A percentile compares a stretch with the other conserved stretches of the same genome.
phyloP scores from a whole-genome alignment of 192 early-diverging fungal species.

The Geranomyces variabilis region DNA sequence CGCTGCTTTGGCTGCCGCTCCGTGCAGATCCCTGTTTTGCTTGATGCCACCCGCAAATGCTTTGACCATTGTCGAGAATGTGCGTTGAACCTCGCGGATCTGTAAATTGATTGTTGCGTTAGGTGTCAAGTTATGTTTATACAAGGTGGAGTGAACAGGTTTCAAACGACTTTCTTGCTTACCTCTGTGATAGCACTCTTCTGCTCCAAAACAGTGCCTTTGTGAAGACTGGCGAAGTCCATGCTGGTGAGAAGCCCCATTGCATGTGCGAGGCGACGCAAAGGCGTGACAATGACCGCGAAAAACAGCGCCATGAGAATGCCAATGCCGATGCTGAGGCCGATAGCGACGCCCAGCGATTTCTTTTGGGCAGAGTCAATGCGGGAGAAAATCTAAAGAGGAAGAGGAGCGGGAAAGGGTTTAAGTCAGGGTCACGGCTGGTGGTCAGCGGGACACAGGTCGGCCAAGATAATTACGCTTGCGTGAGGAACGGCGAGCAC shows the following conservation, averaged over 20 bases:
- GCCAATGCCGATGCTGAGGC: conserved; percentile 1
- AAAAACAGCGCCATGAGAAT: not conserved
- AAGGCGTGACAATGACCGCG: conserved; percentile 7
- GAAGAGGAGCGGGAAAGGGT: no score
- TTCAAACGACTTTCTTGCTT: not conserved
- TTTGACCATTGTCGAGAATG: conserved; percentile 25
- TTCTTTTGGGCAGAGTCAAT: not conserved
- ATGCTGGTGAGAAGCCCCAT: conserved; percentile 6
- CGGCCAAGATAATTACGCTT: not conserved
- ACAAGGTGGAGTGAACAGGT: no score
- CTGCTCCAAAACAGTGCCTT: conserved; percentile 4
- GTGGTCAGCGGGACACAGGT: no score
- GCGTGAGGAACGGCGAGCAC: not conserved
- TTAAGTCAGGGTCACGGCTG: no score
- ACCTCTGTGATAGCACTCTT: conserved; percentile 13
- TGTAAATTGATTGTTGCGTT: not conserved
- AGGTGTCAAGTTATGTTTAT: no score
- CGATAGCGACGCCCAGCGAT: not conserved
- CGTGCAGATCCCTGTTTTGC: conserved; percentile 14
- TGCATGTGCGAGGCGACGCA: conserved; percentile 3
- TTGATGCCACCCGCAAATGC: conserved; percentile 30
- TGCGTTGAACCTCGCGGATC: conserved; percentile 17
- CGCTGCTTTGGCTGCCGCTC: no score
- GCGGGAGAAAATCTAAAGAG: not conserved
- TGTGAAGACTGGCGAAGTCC: conserved; percentile 17